Evolutionary conservation across 495 filamentous ascomycete genomes (phyloP), one percentile per base, ranked within the genome.

Genomic region (Penicillium angulare): DNA sequence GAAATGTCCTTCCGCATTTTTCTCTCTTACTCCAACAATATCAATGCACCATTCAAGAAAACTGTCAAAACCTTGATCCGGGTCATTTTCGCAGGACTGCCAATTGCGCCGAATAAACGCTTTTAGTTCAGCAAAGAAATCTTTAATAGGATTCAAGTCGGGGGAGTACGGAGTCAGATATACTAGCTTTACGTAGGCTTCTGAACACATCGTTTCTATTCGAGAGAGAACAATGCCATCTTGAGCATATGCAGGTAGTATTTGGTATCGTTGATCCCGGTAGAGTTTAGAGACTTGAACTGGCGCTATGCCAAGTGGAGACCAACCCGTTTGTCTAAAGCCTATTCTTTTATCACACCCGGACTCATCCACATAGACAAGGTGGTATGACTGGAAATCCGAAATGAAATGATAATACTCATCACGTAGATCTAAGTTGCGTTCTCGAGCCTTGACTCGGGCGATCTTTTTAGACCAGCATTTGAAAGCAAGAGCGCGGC

Each of bases 11-110:
- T 49, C 33, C n/a, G 62, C 53, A 48, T 49, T 67, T 35, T 45
- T 3, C 18, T 53, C 33, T 41, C 46, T 55, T 22, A 35, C 48
- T 15, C 67, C 58, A 21, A 66, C 64, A 8, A 35, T 18, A 26
- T 68, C 33, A 39, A 70, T 41, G 57, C 55, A 66, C 60, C 47
- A 61, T 36, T 60, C 50, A n/a, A 71, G 57, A 42, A 66, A 68
- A 12, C 12, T 49, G 39, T 57, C 24, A 47, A 67, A 67, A 63
- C 65, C 59, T 72, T 65, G 58, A 59, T 69, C 47, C 39, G 61
- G 54, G 65, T 72, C 33, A 67, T 61, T 47, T 68, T 67, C 43
- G 64, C 50, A 58, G 0, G 5, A 34, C 20, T 46, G 22, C 53
- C 27, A 62, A 22, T 54, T 22, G 1, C 35, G 35, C 27, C 39